phyloP scores from a whole-genome alignment of 345 rosid genomes.

The Psidium friedrichsthalianum region DNA sequence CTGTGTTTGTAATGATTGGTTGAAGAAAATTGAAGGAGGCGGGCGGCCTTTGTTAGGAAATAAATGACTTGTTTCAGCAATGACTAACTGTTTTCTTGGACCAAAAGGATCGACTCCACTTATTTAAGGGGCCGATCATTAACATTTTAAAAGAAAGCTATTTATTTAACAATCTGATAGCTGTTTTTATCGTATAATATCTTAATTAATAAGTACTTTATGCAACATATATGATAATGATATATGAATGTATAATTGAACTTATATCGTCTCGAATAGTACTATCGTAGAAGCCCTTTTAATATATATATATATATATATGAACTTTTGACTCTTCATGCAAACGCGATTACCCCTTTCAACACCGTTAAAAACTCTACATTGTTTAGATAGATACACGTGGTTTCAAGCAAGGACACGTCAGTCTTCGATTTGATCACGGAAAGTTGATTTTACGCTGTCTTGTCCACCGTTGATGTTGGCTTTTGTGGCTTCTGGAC shows the following conservation, averaged over 20 bases:
- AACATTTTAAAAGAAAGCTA: neutral
- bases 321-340: neutral
- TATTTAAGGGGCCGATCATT: neutral
- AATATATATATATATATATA: too few relatives aligned
- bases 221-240: too few relatives aligned
- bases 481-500: neutral
- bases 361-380: neutral
- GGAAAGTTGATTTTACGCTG: neutral
- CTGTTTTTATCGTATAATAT: too few relatives aligned
- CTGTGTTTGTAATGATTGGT: neutral
- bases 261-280: too few relatives aligned
- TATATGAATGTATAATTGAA: too few relatives aligned
- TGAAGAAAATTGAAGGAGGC: neutral
- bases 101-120: neutral
- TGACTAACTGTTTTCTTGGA: neutral
- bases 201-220: too few relatives aligned
- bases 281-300: neutral
- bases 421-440: neutral
- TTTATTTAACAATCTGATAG: too few relatives aligned
- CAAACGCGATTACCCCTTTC: neutral
- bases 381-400: neutral
- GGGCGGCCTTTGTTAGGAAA: neutral
- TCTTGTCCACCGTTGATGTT: neutral
- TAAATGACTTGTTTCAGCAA: neutral
- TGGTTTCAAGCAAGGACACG: neutral